Evolutionary conservation across 768 basidiomycete genomes (phyloP).

Genomic region (Russula ochroleuca): DNA sequence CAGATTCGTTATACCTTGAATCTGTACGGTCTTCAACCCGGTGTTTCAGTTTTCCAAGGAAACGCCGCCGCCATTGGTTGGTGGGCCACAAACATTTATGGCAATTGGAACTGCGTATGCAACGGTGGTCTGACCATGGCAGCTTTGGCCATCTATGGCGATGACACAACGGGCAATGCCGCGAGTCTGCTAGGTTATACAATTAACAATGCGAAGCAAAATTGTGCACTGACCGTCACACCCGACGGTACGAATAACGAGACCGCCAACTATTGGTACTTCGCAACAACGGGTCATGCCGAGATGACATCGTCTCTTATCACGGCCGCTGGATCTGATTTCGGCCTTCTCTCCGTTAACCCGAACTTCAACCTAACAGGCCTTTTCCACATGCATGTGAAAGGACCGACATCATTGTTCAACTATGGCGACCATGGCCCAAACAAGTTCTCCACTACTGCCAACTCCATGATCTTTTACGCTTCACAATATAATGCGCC

Average conservation of each 20-base stretch:
- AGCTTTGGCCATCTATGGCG: constrained; percentile 83
- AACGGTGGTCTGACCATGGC: constrained; percentile 87
- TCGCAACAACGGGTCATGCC: constrained; percentile 85
- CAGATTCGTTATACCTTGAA: constrained; percentile 70
- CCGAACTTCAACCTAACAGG: constrained; percentile 69
- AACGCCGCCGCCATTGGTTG: constrained; percentile 50
- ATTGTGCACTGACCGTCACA: constrained; percentile 54
- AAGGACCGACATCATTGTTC: constrained; percentile 82
- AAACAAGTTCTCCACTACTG: constrained; percentile 93
- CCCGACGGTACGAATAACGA: constrained; percentile 90
- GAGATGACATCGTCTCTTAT: constrained; percentile 82
- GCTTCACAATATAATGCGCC: constrained; percentile 65
- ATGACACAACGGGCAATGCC: constrained; percentile 74
- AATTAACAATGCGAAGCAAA: constrained; percentile 66
- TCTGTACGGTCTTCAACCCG: constrained; percentile 68
- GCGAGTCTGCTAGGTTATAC: constrained; percentile 60
- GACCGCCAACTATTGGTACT: constrained; percentile 94
- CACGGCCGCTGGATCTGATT: constrained; percentile 82
- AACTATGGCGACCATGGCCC: constrained; percentile 83
- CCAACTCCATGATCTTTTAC: constrained; percentile 83
- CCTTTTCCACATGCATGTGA: constrained; percentile 84
- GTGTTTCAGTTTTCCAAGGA: constrained; percentile 49
- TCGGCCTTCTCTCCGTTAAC: constrained; percentile 67
- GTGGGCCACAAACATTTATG: constrained; percentile 71
- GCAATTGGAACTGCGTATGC: constrained; percentile 99